These are phyloP conservation scores for Chalaropsis ovoidea DNA, from an alignment of 2,329 filamentous ascomycete genomes.

Conservation along the genomic window DNA sequence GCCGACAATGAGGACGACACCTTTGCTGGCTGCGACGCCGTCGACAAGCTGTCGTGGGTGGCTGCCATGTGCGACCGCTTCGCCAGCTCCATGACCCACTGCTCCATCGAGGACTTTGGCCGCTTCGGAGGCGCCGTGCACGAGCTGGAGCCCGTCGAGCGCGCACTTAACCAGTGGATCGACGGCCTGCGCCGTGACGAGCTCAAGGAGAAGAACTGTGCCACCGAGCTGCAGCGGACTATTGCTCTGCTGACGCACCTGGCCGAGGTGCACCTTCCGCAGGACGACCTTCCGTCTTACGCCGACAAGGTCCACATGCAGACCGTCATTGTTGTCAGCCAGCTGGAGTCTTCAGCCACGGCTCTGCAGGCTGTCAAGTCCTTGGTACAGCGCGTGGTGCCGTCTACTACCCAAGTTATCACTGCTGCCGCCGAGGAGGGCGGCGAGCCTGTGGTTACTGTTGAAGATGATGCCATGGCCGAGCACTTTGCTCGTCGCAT, in stretches of 20 bases:
- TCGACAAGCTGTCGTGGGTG: conserved; percentile 80
- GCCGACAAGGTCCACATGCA: conserved; percentile 73
- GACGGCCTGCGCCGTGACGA: conserved; percentile 76
- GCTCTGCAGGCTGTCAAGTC: conserved; percentile 53
- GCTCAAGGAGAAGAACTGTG: conserved; percentile 72
- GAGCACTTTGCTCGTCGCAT: conserved; percentile 59
- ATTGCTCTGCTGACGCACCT: conserved; percentile 82
- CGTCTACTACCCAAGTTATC: conserved; percentile 27
- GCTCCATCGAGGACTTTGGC: conserved; percentile 66
- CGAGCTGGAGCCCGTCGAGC: conserved; percentile 84
- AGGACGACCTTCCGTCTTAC: conserved; percentile 55
- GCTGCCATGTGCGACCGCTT: conserved; percentile 75
- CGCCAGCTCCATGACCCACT: conserved; percentile 66
- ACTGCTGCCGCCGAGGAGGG: conserved; percentile 20
- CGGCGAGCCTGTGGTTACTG: conserved; percentile 7
- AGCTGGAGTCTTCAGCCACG: conserved; percentile 66
- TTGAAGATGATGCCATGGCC: conserved; percentile 53
- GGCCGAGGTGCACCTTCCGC: conserved; percentile 65
- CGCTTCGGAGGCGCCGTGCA: conserved; percentile 70
- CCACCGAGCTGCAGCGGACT: conserved; percentile 69
- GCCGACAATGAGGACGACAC: conserved; percentile 65
- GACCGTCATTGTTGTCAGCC: conserved; percentile 63
- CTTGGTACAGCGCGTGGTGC: conserved; percentile 54
- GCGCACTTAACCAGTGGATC: conserved; percentile 78
- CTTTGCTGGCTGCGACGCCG: conserved; percentile 67